These are phyloP conservation scores for Coffea eugenioides DNA, from an alignment of 257 asterid species.

Conservation along the genomic window DNA sequence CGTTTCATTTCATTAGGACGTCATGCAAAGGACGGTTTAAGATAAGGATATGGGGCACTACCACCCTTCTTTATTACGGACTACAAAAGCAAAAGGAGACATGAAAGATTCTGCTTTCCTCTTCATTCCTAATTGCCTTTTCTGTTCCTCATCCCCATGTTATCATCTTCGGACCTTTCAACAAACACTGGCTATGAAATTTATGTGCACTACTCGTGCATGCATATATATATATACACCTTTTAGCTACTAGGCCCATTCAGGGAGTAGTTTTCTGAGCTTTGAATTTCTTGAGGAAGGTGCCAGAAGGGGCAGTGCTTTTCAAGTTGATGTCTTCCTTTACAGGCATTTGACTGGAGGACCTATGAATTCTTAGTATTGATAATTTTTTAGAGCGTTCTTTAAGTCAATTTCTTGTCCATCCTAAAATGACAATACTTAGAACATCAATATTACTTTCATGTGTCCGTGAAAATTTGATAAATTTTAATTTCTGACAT, in stretches of 20 bases:
- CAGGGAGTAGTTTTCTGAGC: too few relatives aligned
- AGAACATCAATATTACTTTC: too few relatives aligned
- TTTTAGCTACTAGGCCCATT: neutral
- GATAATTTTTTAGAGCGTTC: too few relatives aligned
- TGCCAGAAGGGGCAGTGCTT: too few relatives aligned
- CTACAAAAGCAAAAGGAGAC: neutral
- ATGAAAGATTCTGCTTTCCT: slow-evolving; percentile 8
- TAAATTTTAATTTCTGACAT: too few relatives aligned
- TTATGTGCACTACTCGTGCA: neutral
- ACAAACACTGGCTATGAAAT: neutral
- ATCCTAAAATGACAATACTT: too few relatives aligned
- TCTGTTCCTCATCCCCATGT: neutral
- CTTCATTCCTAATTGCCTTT: neutral
- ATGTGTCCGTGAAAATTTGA: too few relatives aligned
- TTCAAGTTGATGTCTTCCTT: too few relatives aligned
- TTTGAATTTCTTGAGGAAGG: too few relatives aligned
- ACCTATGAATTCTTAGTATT: too few relatives aligned
- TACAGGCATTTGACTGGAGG: too few relatives aligned
- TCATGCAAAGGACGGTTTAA: neutral
- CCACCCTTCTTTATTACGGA: neutral
- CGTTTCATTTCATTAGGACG: neutral
- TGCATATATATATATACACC: neutral
- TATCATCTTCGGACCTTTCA: neutral
- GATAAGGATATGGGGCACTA: neutral
- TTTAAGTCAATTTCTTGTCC: too few relatives aligned